A percentile compares a stretch with the other conserved stretches of the same genome.
Evolutionary conservation across 345 rosid species (phyloP).

Genomic region (Pelargonium nanum): DNA sequence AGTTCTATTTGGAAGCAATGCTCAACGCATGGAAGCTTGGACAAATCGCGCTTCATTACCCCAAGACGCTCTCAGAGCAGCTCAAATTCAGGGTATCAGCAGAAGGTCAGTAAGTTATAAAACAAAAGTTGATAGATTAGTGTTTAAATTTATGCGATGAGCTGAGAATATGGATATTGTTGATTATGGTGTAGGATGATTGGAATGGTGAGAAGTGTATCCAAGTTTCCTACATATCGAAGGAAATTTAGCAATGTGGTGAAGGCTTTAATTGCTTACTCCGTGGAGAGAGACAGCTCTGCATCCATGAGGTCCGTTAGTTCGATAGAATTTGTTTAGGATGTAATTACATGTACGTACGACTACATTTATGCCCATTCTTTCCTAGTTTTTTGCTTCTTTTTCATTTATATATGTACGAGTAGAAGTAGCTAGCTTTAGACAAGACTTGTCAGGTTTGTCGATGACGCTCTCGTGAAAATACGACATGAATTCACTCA

Average conservation of each 20-base stretch:
- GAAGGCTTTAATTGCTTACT: slow-evolving; percentile 40
- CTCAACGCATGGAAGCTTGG: slow-evolving; percentile 47
- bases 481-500: no score
- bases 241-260: slow-evolving; percentile 59
- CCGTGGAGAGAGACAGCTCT: slow-evolving; percentile 29
- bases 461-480: no score
- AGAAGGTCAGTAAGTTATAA: slow-evolving; percentile 41
- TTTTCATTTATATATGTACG: no score
- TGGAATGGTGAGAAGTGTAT: slow-evolving; percentile 49
- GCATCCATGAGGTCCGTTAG: slow-evolving; percentile 32
- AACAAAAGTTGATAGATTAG: not conserved
- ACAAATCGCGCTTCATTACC: slow-evolving; percentile 36
- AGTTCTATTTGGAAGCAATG: slow-evolving; percentile 47
- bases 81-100: slow-evolving; percentile 68
- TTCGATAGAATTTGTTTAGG: slow-evolving; percentile 24
- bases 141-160: not conserved
- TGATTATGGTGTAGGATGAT: slow-evolving; percentile 39
- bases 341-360: not conserved
- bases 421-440: no score
- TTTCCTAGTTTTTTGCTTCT: no score
- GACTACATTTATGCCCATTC: not conserved
- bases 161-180: not conserved
- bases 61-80: slow-evolving; percentile 50
- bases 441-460: no score
- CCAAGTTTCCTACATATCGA: slow-evolving; percentile 66